Evolutionary conservation across 352 stramenopile species (phyloP).

Genomic region (Globisporangium rhizosaccharum): DNA sequence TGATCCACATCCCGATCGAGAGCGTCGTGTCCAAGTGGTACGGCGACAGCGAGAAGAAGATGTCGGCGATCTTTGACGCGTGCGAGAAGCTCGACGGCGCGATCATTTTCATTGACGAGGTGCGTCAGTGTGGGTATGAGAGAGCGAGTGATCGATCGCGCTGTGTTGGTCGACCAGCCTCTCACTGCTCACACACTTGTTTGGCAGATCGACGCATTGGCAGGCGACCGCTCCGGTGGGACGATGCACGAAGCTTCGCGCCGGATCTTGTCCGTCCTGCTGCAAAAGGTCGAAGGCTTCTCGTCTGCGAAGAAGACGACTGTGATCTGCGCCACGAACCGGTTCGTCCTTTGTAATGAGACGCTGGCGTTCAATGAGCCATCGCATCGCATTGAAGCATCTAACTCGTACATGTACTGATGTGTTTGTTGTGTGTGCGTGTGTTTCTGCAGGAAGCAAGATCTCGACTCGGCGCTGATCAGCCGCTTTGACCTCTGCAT

Average conservation of each 20-base stretch:
- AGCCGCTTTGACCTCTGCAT: slow-evolving; percentile 93
- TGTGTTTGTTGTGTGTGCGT: neutral
- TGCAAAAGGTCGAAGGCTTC: slow-evolving; percentile 92
- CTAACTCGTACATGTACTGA: no score
- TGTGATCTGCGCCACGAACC: slow-evolving; percentile 90
- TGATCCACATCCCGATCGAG: slow-evolving; percentile 93
- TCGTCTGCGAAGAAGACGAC: slow-evolving; percentile 90
- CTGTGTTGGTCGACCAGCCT: neutral
- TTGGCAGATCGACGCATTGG: slow-evolving; percentile 85
- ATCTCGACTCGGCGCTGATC: slow-evolving; percentile 90
- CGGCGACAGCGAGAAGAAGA: slow-evolving; percentile 93
- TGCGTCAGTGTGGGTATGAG: slow-evolving; percentile 13
- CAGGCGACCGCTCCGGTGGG: slow-evolving; percentile 79
- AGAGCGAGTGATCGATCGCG: neutral
- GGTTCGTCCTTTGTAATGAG: slow-evolving; percentile 21
- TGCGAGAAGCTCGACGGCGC: slow-evolving; percentile 89
- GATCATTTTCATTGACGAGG: slow-evolving; percentile 95
- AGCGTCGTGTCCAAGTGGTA: slow-evolving; percentile 94
- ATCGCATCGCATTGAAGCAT: no score
- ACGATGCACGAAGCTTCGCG: slow-evolving; percentile 92
- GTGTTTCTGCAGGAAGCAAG: slow-evolving; percentile 70
- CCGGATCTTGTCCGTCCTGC: slow-evolving; percentile 87
- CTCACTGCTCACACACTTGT: neutral
- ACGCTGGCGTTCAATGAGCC: no score
- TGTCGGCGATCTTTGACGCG: slow-evolving; percentile 92